phyloP scores from a whole-genome alignment of 768 basidiomycete species.

The Rhodosporidiobolus odoratus region DNA sequence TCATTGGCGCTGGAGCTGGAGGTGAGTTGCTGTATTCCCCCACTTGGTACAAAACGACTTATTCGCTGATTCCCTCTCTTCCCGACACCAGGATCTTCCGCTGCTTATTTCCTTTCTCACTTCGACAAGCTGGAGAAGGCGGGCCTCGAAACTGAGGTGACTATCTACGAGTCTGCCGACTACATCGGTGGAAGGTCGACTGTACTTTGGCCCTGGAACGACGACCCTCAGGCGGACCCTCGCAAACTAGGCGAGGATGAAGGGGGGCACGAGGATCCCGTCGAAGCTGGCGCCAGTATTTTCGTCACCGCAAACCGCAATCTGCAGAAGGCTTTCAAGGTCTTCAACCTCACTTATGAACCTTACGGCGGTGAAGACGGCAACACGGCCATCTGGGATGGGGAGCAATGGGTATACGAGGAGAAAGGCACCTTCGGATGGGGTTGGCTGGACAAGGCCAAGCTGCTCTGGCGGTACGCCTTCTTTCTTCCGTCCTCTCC shows the following conservation, averaged over 20 bases:
- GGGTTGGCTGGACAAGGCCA: conserved; percentile 66
- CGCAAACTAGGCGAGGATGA: background rate
- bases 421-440: conserved; percentile 49
- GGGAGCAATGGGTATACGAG: conserved; percentile 56
- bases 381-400: conserved; percentile 73
- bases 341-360: conserved; percentile 65
- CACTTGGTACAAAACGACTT: background rate
- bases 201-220: conserved; percentile 31
- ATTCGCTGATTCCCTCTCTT: background rate
- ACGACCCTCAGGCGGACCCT: conserved; percentile 6
- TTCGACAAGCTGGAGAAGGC: conserved; percentile 5
- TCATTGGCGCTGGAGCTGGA: conserved; percentile 25
- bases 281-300: conserved; percentile 83
- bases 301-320: conserved; percentile 72
- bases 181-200: conserved; percentile 35
- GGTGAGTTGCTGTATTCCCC: conserved; percentile 1
- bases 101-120: conserved; percentile 31
- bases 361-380: conserved; percentile 48
- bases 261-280: conserved; percentile 36
- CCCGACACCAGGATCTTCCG: conserved; percentile 16
- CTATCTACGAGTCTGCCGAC: conserved; percentile 65
- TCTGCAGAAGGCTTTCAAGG: conserved; percentile 66
- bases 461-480: conserved; percentile 74
- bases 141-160: conserved; percentile 66
- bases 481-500: conserved; percentile 48